Evolutionary conservation across 441 rosid genomes (phyloP), one percentile per base, ranked within the genome.

Genomic region (Populus hybrid): DNA sequence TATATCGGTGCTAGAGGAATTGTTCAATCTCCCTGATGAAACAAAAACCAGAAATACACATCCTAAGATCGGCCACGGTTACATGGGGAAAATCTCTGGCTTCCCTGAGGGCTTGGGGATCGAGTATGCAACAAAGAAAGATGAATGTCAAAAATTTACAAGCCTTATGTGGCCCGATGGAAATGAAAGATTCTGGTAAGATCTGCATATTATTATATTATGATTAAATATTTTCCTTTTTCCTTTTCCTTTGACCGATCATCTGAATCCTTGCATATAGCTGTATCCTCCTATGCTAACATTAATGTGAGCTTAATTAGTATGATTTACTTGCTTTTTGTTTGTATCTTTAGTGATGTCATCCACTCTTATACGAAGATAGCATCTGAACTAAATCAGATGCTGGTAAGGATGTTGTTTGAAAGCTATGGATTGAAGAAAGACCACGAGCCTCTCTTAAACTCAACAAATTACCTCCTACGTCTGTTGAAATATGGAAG

Each of bases 161-260:
- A 32, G 68, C 14, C 86, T 88, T 79, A 91, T 91, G 94, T 90
- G 94, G 97, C 92, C 94, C 7, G 36, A 82, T 65, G 90, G 88
- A 76, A 91, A 91, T 36, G 80, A 24, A 24, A 24, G 24, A 24
- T 24, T 24, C 24, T 24, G 24, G 24, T 24, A 24, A 24, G 24
- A 24, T 24, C 24, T 24, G 24, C 24, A 24, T 24, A 24, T 24
- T 24, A 24, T 24, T 24, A 24, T 24, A 24, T 24, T 24, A 24
- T 24, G 24, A 24, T 24, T 24, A 24, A 24, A 24, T 24, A 24
- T 24, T 24, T 24, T 24, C 1, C 24, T 24, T 24, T 24, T 24
- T 24, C 24, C 24, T 24, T 24, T 24, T 24, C 24, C 24, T 24
- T 24, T 1, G 1, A 24, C 24, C 24, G 24, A 24, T 24, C 24